Conservation (phyloP, 2,329 filamentous ascomycete species). For the Botryosphaeria dothidea region DNA sequence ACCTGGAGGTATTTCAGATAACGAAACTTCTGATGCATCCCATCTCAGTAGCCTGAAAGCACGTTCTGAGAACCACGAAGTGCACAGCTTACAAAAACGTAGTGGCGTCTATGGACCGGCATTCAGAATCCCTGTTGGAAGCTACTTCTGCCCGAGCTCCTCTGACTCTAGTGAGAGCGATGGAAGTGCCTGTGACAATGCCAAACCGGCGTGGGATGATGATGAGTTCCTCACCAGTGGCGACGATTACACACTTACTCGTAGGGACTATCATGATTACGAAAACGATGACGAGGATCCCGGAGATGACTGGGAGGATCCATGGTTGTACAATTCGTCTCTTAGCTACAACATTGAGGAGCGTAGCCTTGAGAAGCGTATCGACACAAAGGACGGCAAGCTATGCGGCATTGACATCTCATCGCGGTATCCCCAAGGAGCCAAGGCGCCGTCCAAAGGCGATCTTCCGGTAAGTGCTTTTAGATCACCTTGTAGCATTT, state of each 20-base stretch:
- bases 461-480: background rate
- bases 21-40: background rate
- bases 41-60: background rate
- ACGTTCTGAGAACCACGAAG: background rate
- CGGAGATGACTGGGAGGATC: no score
- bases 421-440: background rate
- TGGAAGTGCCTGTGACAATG: background rate
- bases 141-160: background rate
- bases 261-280: no score
- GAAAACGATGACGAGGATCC: no score
- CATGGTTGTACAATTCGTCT: no score
- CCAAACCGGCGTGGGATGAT: background rate
- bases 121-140: background rate
- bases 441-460: background rate
- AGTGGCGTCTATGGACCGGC: background rate
- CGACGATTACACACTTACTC: no score
- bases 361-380: no score
- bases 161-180: background rate
- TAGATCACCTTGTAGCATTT: background rate
- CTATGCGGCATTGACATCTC: background rate
- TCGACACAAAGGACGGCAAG: background rate
- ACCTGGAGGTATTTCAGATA: background rate
- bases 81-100: background rate
- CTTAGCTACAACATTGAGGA: no score
- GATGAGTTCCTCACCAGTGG: background rate